Evolutionary conservation across 345 rosid genomes (phyloP).

Genomic region (Streptanthus diversifolius): DNA sequence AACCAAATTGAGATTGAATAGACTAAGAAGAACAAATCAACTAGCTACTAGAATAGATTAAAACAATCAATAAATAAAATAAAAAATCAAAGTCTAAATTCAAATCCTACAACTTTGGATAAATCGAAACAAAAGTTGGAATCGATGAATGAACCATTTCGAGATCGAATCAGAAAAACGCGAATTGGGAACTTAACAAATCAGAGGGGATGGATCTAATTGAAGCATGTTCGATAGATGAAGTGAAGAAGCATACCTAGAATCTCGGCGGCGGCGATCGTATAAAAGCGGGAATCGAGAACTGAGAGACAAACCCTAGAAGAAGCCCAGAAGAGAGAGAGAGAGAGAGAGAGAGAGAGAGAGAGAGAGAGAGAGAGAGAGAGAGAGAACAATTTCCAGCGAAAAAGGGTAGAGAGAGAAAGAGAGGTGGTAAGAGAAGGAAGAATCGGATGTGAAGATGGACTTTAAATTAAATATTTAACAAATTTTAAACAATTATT

Average conservation of each 20-base stretch:
- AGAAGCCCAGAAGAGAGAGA: slow-evolving; percentile 5
- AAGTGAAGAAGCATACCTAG: slow-evolving; percentile 27
- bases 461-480: slow-evolving; percentile 10
- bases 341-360: slow-evolving; percentile 5
- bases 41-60: neutral
- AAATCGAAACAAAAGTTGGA: neutral
- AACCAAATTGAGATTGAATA: slow-evolving; percentile 12
- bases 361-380: slow-evolving; percentile 8
- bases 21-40: slow-evolving; percentile 1
- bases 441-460: slow-evolving; percentile 33
- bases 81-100: neutral
- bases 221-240: neutral
- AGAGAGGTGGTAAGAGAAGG: neutral
- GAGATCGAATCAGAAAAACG: slow-evolving; percentile 9
- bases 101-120: neutral
- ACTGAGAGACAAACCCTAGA: slow-evolving; percentile 40
- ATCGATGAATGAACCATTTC: slow-evolving; percentile 16
- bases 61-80: neutral
- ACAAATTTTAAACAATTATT: neutral
- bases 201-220: slow-evolving; percentile 11
- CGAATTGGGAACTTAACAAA: neutral
- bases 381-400: slow-evolving; percentile 32
- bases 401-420: slow-evolving; percentile 27
- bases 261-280: slow-evolving; percentile 29
- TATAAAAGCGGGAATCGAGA: slow-evolving; percentile 31